Evolutionary conservation across 75 land plant genomes (phyloP).

Genomic region (Selaginella moellendorffii): DNA sequence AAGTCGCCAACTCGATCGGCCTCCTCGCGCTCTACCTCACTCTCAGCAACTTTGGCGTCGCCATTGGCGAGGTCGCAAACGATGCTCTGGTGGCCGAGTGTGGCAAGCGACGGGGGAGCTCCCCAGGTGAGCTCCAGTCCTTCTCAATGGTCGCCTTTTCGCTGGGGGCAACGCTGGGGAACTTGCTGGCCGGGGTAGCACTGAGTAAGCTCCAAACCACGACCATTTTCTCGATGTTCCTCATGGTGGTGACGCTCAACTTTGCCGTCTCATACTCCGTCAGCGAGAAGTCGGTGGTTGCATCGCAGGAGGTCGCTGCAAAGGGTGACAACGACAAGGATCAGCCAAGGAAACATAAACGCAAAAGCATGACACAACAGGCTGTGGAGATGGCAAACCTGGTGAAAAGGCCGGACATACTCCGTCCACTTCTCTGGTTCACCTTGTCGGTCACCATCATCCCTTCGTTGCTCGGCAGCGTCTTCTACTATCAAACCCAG

Average conservation of each 20-base stretch:
- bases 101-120: slow-evolving; percentile 26
- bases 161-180: slow-evolving; percentile 53
- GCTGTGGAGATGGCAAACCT: neutral
- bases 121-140: slow-evolving; percentile 48
- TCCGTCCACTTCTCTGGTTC: neutral
- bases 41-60: slow-evolving; percentile 72
- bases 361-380: neutral
- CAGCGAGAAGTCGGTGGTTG: neutral
- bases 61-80: slow-evolving; percentile 60
- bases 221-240: slow-evolving; percentile 44
- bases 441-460: neutral
- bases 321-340: neutral
- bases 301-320: neutral
- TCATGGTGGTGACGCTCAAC: slow-evolving; percentile 22
- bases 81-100: slow-evolving; percentile 77
- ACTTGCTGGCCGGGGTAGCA: slow-evolving; percentile 50
- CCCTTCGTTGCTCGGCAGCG: neutral
- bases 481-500: slow-evolving; percentile 5
- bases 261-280: neutral
- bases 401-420: neutral
- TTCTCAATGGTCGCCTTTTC: slow-evolving; percentile 68
- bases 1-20: slow-evolving; percentile 27
- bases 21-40: slow-evolving; percentile 41
- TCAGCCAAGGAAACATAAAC: neutral
- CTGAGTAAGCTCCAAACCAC: slow-evolving; percentile 26